Evolutionary conservation across 176 grass and related monocot genomes (phyloP).

Genomic region (Otatea glauca): DNA sequence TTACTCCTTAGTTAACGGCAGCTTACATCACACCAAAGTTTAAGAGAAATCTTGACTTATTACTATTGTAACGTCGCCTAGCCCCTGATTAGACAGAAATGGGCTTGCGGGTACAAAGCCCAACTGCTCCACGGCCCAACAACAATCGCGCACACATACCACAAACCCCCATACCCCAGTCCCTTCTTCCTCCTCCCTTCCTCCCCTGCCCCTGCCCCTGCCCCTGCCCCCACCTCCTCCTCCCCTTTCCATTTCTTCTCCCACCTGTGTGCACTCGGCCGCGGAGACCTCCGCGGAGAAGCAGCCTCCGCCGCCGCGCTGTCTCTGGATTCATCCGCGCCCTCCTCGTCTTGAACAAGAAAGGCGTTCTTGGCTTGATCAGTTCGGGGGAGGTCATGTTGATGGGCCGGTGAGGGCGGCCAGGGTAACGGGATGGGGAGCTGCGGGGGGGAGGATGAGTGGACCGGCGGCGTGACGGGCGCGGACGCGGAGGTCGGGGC

Average conservation of each 20-base stretch:
- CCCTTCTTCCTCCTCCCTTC: neutral
- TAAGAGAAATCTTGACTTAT: no score
- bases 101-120: neutral
- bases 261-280: neutral
- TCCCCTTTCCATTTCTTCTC: no score
- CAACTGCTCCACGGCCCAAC: neutral
- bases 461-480: conserved; percentile 41
- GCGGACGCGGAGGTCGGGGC: conserved; percentile 71
- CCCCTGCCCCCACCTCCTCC: neutral
- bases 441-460: conserved; percentile 48
- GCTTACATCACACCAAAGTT: no score
- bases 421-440: conserved; percentile 43
- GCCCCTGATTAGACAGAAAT: neutral
- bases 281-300: conserved; percentile 35
- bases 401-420: neutral
- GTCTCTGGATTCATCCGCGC: neutral
- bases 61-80: no score
- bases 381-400: conserved; percentile 33
- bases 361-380: conserved; percentile 45
- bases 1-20: no score
- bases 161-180: neutral
- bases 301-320: neutral
- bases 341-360: conserved; percentile 17
- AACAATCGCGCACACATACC: neutral
- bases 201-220: neutral